A percentile compares a stretch with the other conserved stretches of the same genome.
Evolutionary conservation across 2,329 filamentous ascomycete genomes (phyloP).

Genomic region (Trichophyton equinum): DNA sequence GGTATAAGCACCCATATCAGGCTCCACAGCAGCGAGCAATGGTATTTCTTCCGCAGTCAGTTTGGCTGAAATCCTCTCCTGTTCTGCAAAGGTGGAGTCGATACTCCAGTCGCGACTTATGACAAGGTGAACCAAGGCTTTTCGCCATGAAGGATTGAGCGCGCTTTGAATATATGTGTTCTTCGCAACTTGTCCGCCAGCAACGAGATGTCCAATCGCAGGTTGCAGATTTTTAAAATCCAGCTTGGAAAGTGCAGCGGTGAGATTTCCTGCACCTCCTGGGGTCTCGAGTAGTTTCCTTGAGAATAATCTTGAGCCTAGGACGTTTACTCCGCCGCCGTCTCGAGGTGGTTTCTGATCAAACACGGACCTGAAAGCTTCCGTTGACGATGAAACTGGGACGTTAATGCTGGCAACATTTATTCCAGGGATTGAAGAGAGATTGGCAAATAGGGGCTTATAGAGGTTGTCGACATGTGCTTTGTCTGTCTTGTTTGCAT

Average conservation of each 20-base stretch:
- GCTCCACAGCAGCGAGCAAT: conserved; percentile 26
- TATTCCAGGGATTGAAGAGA: conserved; percentile 6
- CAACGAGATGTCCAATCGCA: conserved; percentile 29
- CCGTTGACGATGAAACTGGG: neutral
- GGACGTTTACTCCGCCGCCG: neutral
- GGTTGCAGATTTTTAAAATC: conserved; percentile 20
- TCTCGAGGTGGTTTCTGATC: neutral
- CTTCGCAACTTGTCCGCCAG: conserved; percentile 25
- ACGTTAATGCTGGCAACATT: neutral
- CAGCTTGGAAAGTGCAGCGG: conserved; percentile 4
- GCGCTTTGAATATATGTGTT: conserved; percentile 13
- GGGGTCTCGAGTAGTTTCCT: conserved; percentile 5
- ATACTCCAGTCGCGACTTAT: conserved; percentile 7
- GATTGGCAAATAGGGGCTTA: conserved; percentile 4
- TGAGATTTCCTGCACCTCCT: conserved; percentile 6
- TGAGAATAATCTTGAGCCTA: conserved; percentile 10
- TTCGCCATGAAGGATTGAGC: conserved; percentile 12
- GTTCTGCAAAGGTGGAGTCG: conserved; percentile 7
- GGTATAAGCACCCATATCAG: conserved; percentile 29
- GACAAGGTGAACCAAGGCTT: conserved; percentile 11
- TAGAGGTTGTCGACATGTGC: conserved; percentile 5
- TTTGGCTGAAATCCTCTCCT: conserved; percentile 6
- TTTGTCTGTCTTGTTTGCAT: conserved; percentile 4
- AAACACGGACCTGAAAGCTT: conserved; percentile 1
- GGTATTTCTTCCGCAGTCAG: conserved; percentile 29